These are phyloP conservation scores for Conticribra guillardii DNA, from an alignment of 108 stramenopile genomes.

Conservation along the genomic window DNA sequence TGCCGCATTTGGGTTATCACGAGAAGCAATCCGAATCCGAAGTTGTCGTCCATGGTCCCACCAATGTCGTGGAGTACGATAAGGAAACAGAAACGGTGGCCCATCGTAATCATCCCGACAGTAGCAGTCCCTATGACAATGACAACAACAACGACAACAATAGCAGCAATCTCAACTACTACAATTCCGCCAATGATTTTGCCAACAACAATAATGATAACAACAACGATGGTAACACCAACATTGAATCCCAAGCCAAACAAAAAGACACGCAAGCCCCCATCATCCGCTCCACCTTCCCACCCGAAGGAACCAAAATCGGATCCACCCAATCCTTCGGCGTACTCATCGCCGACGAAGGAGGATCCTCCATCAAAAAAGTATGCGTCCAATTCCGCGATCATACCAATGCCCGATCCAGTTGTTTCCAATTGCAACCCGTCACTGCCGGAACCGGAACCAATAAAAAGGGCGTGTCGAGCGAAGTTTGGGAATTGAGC, in stretches of 20 bases:
- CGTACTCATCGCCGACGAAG: constrained; percentile 6
- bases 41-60: too few relatives aligned
- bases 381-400: constrained; percentile 37
- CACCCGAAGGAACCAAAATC: constrained; percentile 17
- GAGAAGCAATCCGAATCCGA: too few relatives aligned
- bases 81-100: too few relatives aligned
- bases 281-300: constrained; percentile 27
- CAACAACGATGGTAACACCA: background rate
- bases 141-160: too few relatives aligned
- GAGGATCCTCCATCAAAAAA: constrained; percentile 9
- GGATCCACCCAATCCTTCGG: constrained; percentile 33
- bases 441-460: constrained; percentile 1
- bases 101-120: too few relatives aligned
- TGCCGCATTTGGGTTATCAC: too few relatives aligned
- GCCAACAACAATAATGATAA: background rate
- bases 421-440: constrained; percentile 8
- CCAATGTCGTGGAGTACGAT: too few relatives aligned
- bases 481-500: constrained; percentile 32
- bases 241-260: background rate
- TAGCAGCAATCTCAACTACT: too few relatives aligned
- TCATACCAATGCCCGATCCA: background rate
- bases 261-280: constrained; percentile 11
- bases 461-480: background rate
- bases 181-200: background rate
- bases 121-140: too few relatives aligned